A percentile compares a stretch with the other conserved stretches of the same genome.
Evolutionary conservation across 139 green algal species (phyloP).

Genomic region (Eudorina sp.): DNA sequence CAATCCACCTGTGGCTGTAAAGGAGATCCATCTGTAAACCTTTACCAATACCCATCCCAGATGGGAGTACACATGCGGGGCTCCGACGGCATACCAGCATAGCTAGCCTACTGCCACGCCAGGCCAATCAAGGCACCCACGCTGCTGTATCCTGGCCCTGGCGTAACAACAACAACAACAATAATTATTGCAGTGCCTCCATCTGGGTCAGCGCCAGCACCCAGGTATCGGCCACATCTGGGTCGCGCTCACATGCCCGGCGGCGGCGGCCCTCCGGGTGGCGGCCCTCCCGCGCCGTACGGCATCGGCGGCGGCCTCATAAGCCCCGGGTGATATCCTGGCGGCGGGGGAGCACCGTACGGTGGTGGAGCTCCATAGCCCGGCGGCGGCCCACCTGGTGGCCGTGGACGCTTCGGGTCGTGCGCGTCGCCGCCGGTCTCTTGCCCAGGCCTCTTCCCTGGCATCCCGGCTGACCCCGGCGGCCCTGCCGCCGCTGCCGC

Average conservation of each 20-base stretch:
- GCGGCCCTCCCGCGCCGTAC: neutral
- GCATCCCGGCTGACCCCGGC: conserved; percentile 10
- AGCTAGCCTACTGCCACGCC: no score
- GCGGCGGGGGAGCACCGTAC: conserved; percentile 23
- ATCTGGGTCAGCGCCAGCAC: no score
- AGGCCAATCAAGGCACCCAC: no score
- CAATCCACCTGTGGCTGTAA: no score
- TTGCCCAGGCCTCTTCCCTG: conserved; percentile 1
- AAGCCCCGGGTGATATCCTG: neutral
- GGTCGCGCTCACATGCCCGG: neutral
- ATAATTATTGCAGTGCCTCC: no score
- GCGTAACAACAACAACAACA: no score
- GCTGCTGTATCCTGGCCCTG: no score
- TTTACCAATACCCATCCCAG: no score
- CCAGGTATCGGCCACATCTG: no score
- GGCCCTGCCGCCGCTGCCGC: conserved; percentile 5
- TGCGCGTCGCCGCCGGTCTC: neutral
- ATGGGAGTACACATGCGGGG: no score
- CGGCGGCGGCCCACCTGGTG: neutral
- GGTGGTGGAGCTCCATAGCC: neutral
- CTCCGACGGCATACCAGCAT: no score
- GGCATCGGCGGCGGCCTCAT: neutral
- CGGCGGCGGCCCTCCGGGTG: neutral
- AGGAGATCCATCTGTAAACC: no score
- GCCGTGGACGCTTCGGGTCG: conserved; percentile 44